phyloP scores from a whole-genome alignment of 2,329 filamentous ascomycete genomes.

The Aureobasidium sp. region DNA sequence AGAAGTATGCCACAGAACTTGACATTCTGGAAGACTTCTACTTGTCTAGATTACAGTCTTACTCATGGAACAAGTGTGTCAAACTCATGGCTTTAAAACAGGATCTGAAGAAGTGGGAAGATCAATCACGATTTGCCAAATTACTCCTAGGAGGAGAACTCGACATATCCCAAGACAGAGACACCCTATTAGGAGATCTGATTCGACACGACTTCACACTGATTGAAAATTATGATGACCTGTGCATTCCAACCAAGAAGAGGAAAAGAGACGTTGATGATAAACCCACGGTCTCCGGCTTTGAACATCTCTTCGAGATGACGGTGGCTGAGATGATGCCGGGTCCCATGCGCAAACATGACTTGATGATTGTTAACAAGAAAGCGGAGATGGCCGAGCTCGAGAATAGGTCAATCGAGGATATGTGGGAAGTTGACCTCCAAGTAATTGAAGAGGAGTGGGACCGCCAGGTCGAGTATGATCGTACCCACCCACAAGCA shows the following conservation, averaged over 20 bases:
- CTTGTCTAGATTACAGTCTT: constrained; percentile 43
- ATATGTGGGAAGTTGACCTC: constrained; percentile 56
- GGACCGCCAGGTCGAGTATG: neutral
- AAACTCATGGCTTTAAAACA: constrained; percentile 74
- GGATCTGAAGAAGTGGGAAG: constrained; percentile 90
- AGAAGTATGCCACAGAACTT: constrained; percentile 37
- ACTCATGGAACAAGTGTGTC: neutral
- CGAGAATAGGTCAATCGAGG: constrained; percentile 74
- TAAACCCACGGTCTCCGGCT: constrained; percentile 61
- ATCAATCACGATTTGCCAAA: constrained; percentile 88
- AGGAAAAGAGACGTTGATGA: neutral
- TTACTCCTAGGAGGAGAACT: constrained; percentile 82
- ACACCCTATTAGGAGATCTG: constrained; percentile 47
- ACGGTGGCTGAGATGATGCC: constrained; percentile 54
- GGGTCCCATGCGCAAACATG: constrained; percentile 83
- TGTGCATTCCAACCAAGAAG: neutral
- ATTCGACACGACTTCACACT: neutral
- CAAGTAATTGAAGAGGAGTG: neutral
- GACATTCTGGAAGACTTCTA: neutral
- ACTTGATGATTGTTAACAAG: constrained; percentile 75
- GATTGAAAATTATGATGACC: neutral
- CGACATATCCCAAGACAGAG: constrained; percentile 57
- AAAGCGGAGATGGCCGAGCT: constrained; percentile 77
- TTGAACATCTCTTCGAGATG: constrained; percentile 93
- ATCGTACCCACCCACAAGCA: neutral